Evolutionary conservation across 2,329 filamentous ascomycete genomes (phyloP).

Genomic region (Colletotrichum destructivum): DNA sequence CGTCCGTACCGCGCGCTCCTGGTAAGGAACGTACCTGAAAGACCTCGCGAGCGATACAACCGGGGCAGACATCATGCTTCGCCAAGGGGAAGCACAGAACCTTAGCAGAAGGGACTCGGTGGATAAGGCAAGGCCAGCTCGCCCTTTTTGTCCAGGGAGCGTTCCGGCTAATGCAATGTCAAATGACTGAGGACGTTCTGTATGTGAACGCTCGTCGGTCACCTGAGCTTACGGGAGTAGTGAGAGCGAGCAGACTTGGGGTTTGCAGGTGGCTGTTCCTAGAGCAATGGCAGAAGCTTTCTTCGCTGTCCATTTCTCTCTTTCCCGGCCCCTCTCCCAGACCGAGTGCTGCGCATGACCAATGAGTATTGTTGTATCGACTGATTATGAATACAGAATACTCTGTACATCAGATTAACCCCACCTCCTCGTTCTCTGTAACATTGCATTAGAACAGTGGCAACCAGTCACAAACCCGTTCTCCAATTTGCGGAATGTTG

Average conservation of each 20-base stretch:
- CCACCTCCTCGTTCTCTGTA: slow-evolving; percentile 19
- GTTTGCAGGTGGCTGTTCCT: neutral
- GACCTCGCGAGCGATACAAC: slow-evolving; percentile 6
- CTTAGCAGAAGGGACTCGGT: slow-evolving; percentile 5
- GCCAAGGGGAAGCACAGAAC: slow-evolving; percentile 30
- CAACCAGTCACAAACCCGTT: slow-evolving; percentile 24
- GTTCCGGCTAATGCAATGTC: slow-evolving; percentile 42
- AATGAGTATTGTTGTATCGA: neutral
- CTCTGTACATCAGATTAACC: neutral
- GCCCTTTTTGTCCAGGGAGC: slow-evolving; percentile 17
- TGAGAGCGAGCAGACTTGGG: neutral
- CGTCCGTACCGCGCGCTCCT: slow-evolving; percentile 9
- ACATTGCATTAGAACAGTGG: slow-evolving; percentile 18
- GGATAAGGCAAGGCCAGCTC: neutral
- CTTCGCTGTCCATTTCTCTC: neutral
- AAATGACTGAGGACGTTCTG: slow-evolving; percentile 35
- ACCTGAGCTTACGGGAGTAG: neutral
- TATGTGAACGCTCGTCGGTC: slow-evolving; percentile 12
- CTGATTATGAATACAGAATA: neutral
- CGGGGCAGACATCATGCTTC: slow-evolving; percentile 15
- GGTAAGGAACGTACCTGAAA: neutral
- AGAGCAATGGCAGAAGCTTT: slow-evolving; percentile 3
- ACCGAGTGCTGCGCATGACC: neutral
- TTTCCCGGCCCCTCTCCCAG: neutral
- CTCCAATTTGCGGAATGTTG: slow-evolving; percentile 29